Evolutionary conservation across 164 flowering plant species (phyloP).

Genomic region (Aristolochia contorta): DNA sequence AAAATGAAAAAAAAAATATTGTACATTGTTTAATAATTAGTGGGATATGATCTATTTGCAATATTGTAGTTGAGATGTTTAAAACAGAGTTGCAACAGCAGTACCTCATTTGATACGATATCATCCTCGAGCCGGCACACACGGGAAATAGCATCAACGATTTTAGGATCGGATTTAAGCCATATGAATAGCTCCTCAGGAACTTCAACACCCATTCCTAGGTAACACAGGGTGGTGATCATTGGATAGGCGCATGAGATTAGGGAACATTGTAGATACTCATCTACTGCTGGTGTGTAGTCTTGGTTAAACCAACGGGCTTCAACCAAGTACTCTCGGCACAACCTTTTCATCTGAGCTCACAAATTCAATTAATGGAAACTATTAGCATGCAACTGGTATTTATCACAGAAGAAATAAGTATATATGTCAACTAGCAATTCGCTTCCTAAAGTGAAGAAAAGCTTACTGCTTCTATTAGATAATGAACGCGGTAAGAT

Average conservation of each 20-base stretch:
- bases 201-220: slow-evolving; percentile 23
- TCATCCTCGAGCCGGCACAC: slow-evolving; percentile 16
- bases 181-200: slow-evolving; percentile 24
- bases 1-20: neutral
- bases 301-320: slow-evolving; percentile 22
- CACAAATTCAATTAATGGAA: neutral
- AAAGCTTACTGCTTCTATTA: too few relatives aligned
- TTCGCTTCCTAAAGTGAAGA: too few relatives aligned
- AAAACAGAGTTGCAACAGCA: too few relatives aligned
- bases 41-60: neutral
- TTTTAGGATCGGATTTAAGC: slow-evolving; percentile 9
- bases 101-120: slow-evolving; percentile 14
- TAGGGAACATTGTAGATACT: slow-evolving; percentile 19
- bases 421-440: neutral
- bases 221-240: slow-evolving; percentile 6
- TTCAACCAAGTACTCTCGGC: slow-evolving; percentile 19
- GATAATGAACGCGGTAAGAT: too few relatives aligned
- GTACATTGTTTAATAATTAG: neutral
- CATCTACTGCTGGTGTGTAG: slow-evolving; percentile 12
- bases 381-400: neutral
- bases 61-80: too few relatives aligned
- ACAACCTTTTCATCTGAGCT: slow-evolving; percentile 18
- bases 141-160: slow-evolving; percentile 1
- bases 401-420: neutral
- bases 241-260: slow-evolving; percentile 2